Evolutionary conservation across 78 protist genomes (phyloP), one percentile per base, ranked within the genome.

Genomic region (Speleostelium caveatum): DNA sequence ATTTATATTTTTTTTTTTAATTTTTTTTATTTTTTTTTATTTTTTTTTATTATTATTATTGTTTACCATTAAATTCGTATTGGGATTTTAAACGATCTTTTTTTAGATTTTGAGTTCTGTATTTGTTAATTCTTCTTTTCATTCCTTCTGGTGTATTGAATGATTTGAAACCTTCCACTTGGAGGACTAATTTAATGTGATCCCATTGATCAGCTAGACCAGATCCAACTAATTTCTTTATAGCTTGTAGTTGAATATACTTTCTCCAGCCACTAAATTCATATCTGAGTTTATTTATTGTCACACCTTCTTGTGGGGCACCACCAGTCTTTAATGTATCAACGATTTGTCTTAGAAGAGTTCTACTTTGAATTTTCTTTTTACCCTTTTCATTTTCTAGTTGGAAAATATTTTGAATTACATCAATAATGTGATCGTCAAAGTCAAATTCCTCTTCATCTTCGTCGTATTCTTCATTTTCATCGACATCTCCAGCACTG

Each of bases 261-360:
- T 67, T 69, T 35, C 91, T 45, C 91, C 91, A 83, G 30, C 91
- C 91, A 39, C 41, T 53, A 36, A 83, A 83, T 33, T 59, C 67
- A 49, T 59, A 83, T 16, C 33, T 38, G 39, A 55, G 39, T 14
- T 39, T n/a, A 21, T 38, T 14, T n/a, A 83, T 63, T 6, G 45
- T 39, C 33, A 83, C 51, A 5, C 32, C 41, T 71, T 83, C 91
- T 19, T 28, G 26, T 53, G 91, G 91, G 4, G 91, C 4, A 16
- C 26, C 77, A n/a, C 91, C 91, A 56, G 41, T 75, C 51, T 83
- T 69, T 33, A 83, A 66, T n/a, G 63, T 83, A n/a, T 19, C 61
- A 1, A 83, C 17, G 26, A 83, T 59, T 42, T 67, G 75, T 26
- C 91, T 42, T 14, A 83, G 30, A 0, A 69, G 39, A 14, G 72